Base-by-base conservation (phyloP, 108 stramenopile genomes). In the Skeletonema potamos region DNA sequence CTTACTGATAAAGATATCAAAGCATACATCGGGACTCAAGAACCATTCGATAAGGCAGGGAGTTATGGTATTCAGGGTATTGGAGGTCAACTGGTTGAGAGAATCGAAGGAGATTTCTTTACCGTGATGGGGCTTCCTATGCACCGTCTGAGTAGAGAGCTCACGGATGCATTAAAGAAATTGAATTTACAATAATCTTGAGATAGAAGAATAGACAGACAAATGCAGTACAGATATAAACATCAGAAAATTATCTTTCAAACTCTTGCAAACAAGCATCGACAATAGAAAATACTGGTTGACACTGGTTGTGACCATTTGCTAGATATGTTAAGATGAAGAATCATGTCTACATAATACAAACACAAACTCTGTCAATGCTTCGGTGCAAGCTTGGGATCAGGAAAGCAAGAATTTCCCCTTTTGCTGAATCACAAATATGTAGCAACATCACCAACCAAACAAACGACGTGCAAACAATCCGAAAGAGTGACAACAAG, bases 11-110 rank as follows among this genome's bases (percentile, higher is more conserved):
- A 75, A 9, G 93, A 94, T 61, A 96, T 99, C 24, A 66, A 59
- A 18, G 84, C 87, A 1, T 97, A 99, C 60, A 79, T 97, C 30
- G 75, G 56, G 9, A 92, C 97, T 0, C 89, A 89, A 4, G 98
- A 99, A 70, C 97, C 97, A 15, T 88, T 97, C 83, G 98, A 99
- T 74, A 99, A 99, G 73, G 93, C 98, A 10, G 98, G 97, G 4
- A 72, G 83, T 7, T 99, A 97, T 79, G 98, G 98, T 6, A 99
- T 99, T 55, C 98, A 99, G 68, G 97, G 96, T 3, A 78, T 87
- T 3, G 95, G 94, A 8, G 95, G 92, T 10, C 86, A 89, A 54
- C 66, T 95, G 37, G 92, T 97, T 7, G 67, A 76, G 44, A 56
- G 68, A 18, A 81, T 97, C 12, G 70, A 88, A 8, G 96, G 96